These are phyloP conservation scores for Nitzschia putrida DNA, from an alignment of 108 stramenopile species.

Conservation along the genomic window DNA sequence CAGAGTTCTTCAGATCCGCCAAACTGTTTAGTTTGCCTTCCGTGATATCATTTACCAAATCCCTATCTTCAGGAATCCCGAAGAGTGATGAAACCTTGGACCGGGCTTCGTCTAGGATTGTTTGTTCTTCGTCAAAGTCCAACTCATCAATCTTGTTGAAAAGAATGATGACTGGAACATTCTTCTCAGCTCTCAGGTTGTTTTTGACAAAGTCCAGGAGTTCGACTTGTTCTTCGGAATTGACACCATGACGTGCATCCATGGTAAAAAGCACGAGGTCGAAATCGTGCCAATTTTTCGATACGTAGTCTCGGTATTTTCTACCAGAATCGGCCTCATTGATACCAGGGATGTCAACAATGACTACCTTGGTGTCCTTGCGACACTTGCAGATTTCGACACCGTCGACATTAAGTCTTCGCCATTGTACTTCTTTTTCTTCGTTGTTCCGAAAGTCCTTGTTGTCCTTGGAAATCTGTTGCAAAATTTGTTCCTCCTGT, in stretches of 20 bases:
- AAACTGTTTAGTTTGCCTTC: not conserved
- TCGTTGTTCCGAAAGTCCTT: slow-evolving; percentile 23
- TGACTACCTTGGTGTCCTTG: slow-evolving; percentile 25
- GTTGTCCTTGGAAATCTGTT: slow-evolving; percentile 36
- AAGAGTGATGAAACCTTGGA: slow-evolving; percentile 25
- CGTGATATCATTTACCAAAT: slow-evolving; percentile 1
- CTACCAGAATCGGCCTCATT: slow-evolving; percentile 25
- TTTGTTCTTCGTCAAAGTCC: slow-evolving; percentile 23
- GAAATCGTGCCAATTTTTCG: slow-evolving; percentile 28
- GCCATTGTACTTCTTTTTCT: slow-evolving; percentile 25
- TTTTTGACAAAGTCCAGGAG: slow-evolving; percentile 32
- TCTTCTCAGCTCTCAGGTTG: slow-evolving; percentile 12
- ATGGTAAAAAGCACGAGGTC: slow-evolving; percentile 34
- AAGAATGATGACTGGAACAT: slow-evolving; percentile 35
- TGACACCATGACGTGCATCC: slow-evolving; percentile 41
- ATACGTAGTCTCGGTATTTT: slow-evolving; percentile 30
- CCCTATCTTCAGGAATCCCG: not conserved
- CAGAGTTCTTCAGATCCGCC: not conserved
- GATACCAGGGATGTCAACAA: slow-evolving; percentile 38
- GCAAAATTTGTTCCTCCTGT: too few species aligned
- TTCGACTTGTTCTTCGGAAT: slow-evolving; percentile 36
- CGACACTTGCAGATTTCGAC: slow-evolving; percentile 28
- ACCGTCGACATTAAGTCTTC: slow-evolving; percentile 35
- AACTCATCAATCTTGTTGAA: slow-evolving; percentile 48
- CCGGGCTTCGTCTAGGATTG: slow-evolving; percentile 24